Conservation (phyloP, 2,329 filamentous ascomycete genomes). For the Botrytis pseudocinerea region DNA sequence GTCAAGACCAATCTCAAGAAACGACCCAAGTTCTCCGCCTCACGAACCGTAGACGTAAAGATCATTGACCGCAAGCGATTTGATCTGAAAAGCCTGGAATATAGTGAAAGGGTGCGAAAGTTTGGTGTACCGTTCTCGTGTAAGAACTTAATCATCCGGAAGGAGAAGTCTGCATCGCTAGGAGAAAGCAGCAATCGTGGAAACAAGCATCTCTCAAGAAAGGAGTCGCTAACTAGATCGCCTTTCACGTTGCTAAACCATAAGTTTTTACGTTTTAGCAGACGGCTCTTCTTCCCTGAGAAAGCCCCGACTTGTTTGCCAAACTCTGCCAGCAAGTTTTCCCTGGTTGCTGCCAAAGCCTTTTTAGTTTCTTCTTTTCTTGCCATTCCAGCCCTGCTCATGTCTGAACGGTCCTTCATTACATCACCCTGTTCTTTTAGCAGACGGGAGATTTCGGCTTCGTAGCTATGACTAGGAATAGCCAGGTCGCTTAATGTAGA, state of each 20-base stretch:
- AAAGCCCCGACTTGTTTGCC: constrained; percentile 68
- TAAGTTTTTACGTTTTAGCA: constrained; percentile 72
- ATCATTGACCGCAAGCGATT: constrained; percentile 80
- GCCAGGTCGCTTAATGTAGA: constrained; percentile 79
- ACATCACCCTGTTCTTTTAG: constrained; percentile 67
- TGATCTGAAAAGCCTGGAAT: constrained; percentile 81
- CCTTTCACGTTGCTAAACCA: constrained; percentile 74
- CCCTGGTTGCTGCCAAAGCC: constrained; percentile 65
- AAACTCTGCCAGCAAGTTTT: constrained; percentile 71
- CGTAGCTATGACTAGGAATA: constrained; percentile 75
- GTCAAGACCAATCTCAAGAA: constrained; percentile 82
- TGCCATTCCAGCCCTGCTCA: constrained; percentile 63
- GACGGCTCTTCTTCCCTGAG: constrained; percentile 64
- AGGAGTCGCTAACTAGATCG: constrained; percentile 68
- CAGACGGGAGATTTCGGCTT: constrained; percentile 69
- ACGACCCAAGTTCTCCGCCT: constrained; percentile 89
- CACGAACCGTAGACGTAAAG: constrained; percentile 84
- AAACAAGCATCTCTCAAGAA: constrained; percentile 91
- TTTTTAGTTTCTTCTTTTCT: constrained; percentile 72
- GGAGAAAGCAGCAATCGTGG: constrained; percentile 82
- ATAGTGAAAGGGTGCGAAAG: constrained; percentile 81
- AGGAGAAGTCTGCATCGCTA: constrained; percentile 85
- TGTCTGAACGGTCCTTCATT: constrained; percentile 70
- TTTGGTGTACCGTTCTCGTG: constrained; percentile 82
- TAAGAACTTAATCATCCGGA: constrained; percentile 81